Percentiles rank a stretch among this genome's conserved stretches.
Evolutionary conservation across 139 green algal genomes (phyloP).

Genomic region (Micractinium sp.): DNA sequence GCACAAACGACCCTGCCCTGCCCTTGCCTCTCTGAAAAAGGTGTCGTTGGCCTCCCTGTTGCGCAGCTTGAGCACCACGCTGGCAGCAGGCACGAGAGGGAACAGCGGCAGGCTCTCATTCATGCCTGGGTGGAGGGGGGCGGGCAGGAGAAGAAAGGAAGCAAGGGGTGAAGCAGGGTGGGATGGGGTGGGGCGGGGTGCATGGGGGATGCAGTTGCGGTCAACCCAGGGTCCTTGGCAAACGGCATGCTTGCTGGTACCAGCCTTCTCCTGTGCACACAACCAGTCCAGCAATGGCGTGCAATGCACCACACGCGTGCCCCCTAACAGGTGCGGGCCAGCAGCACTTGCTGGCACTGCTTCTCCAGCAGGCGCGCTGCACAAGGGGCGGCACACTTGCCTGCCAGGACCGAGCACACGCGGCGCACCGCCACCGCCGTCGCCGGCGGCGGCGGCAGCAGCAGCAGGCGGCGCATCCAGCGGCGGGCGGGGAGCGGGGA

Average conservation of each 20-base stretch:
- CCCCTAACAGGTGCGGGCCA: too few relatives aligned
- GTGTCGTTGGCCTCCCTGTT: conserved; percentile 47
- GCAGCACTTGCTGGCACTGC: too few relatives aligned
- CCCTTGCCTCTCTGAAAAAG: conserved; percentile 45
- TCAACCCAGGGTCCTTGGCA: not conserved
- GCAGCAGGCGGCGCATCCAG: conserved; percentile 62
- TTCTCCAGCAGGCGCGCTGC: not conserved
- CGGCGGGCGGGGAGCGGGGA: conserved; percentile 9
- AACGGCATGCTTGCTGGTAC: not conserved
- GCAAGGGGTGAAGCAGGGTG: not conserved
- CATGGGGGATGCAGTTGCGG: too few relatives aligned
- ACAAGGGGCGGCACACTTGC: not conserved
- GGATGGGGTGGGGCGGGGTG: not conserved
- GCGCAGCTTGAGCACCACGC: conserved; percentile 59
- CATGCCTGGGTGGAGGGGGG: conserved; percentile 21
- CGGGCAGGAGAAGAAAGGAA: not conserved
- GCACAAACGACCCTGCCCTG: too few relatives aligned
- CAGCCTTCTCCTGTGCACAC: too few relatives aligned
- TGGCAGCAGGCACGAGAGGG: conserved; percentile 25
- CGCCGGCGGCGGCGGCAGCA: conserved; percentile 60
- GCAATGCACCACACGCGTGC: too few relatives aligned
- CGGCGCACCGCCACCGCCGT: conserved; percentile 36
- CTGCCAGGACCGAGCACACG: conserved; percentile 44
- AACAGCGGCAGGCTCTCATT: conserved; percentile 44
- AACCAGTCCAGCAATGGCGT: not conserved